Evolutionary conservation across 345 rosid genomes (phyloP).

Genomic region (Kernera saxatilis): DNA sequence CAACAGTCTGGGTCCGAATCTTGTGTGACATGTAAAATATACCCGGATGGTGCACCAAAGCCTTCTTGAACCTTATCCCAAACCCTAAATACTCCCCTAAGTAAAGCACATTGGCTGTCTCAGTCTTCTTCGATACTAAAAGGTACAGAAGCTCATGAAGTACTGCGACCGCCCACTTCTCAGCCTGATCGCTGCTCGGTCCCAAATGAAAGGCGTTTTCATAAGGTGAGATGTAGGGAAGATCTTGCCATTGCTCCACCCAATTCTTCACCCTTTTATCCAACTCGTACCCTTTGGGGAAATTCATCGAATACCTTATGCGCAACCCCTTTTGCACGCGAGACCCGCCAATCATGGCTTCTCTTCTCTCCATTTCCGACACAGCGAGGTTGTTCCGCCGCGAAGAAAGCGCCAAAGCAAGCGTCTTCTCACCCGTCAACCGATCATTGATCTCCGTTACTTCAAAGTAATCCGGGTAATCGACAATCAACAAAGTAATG

Average conservation of each 20-base stretch:
- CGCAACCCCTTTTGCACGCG: constrained; percentile 35
- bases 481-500: constrained; percentile 44
- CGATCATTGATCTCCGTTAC: constrained; percentile 37
- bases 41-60: constrained; percentile 70
- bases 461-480: constrained; percentile 71
- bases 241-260: constrained; percentile 71
- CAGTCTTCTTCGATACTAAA: constrained; percentile 71
- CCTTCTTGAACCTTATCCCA: constrained; percentile 54
- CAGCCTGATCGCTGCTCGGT: constrained; percentile 55
- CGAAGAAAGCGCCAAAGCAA: constrained; percentile 47
- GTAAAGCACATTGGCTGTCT: constrained; percentile 50
- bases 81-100: constrained; percentile 70
- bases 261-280: constrained; percentile 57
- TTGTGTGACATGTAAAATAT: constrained; percentile 78
- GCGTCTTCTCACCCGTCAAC: constrained; percentile 25
- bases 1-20: constrained; percentile 75
- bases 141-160: constrained; percentile 71
- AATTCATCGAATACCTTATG: constrained; percentile 60
- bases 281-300: constrained; percentile 67
- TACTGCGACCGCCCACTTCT: constrained; percentile 77
- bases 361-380: constrained; percentile 65
- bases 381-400: constrained; percentile 48
- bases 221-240: constrained; percentile 79
- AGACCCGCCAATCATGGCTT: background rate
- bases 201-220: constrained; percentile 59